phyloP scores from a whole-genome alignment of 2,329 filamentous ascomycete species.

The Beauveria australis region DNA sequence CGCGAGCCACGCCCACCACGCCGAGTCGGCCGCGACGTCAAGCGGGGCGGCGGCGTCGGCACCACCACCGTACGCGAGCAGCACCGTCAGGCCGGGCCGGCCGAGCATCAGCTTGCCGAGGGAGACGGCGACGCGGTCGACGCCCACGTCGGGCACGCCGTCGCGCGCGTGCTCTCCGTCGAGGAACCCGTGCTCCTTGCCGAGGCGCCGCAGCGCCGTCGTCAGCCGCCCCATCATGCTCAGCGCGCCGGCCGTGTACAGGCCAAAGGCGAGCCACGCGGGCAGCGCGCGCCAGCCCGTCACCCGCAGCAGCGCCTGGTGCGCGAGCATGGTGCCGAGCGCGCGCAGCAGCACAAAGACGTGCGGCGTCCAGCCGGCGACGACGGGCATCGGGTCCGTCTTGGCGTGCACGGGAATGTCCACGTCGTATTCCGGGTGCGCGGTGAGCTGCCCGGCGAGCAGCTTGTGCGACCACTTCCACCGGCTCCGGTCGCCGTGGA shows the following conservation, averaged over 20 bases:
- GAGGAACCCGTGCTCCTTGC: conserved; percentile 28
- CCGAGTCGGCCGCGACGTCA: conserved; percentile 9
- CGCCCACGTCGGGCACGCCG: conserved; percentile 28
- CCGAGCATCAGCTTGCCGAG: conserved; percentile 22
- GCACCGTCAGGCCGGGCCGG: conserved; percentile 23
- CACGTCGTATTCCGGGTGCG: conserved; percentile 18
- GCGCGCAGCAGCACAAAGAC: conserved; percentile 29
- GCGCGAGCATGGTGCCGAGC: conserved; percentile 24
- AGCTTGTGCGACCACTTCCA: conserved; percentile 23
- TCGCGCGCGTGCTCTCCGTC: conserved; percentile 33
- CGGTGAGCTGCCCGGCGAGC: conserved; percentile 19
- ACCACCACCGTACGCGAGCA: conserved; percentile 22
- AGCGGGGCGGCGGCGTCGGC: conserved; percentile 12
- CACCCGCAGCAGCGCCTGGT: conserved; percentile 24
- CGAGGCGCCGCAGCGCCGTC: conserved; percentile 26
- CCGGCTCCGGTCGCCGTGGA: conserved; percentile 15
- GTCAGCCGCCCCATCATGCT: conserved; percentile 27
- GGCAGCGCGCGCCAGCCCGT: conserved; percentile 20
- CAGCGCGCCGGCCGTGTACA: conserved; percentile 29
- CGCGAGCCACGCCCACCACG: conserved; percentile 23
- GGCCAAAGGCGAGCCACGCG: conserved; percentile 21
- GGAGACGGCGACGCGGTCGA: conserved; percentile 21
- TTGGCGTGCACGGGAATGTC: conserved; percentile 28
- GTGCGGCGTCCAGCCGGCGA: conserved; percentile 25
- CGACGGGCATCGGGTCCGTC: conserved; percentile 27